These are phyloP conservation scores for Wickerhamomyces kurtzmanii DNA, from an alignment of 805 yeast species.

Conservation along the genomic window DNA sequence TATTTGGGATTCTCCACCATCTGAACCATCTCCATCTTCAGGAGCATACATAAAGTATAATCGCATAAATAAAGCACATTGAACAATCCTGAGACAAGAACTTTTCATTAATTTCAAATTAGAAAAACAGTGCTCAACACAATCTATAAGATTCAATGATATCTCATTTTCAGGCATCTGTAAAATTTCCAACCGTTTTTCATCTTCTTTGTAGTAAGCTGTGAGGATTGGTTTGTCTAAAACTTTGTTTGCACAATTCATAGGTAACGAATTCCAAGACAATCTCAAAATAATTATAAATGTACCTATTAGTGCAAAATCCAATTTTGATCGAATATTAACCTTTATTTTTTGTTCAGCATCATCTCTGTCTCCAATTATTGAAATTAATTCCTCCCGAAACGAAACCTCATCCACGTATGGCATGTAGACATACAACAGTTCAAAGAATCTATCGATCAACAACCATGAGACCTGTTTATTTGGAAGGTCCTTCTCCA, in stretches of 20 bases:
- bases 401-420: constrained; percentile 50
- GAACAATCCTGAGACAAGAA: constrained; percentile 41
- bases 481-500: constrained; percentile 40
- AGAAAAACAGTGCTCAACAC: constrained; percentile 34
- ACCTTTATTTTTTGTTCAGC: constrained; percentile 17
- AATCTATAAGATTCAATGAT: constrained; percentile 29
- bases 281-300: constrained; percentile 41
- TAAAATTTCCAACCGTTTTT: constrained; percentile 12
- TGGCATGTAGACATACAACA: constrained; percentile 57
- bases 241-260: constrained; percentile 3
- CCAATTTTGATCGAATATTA: constrained; percentile 23
- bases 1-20: constrained; percentile 49
- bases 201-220: constrained; percentile 9
- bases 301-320: constrained; percentile 40
- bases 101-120: constrained; percentile 31
- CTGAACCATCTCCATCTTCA: constrained; percentile 47
- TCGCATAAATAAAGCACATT: constrained; percentile 48
- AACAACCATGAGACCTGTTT: constrained; percentile 45
- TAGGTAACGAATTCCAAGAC: constrained; percentile 46
- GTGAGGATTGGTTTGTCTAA: neutral
- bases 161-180: constrained; percentile 30
- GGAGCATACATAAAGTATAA: constrained; percentile 47
- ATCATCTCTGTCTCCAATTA: constrained; percentile 32
- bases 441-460: constrained; percentile 47
- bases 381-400: constrained; percentile 28